phyloP scores from a whole-genome alignment of 2,329 filamentous ascomycete species.

The Atkinsonella texensis region DNA sequence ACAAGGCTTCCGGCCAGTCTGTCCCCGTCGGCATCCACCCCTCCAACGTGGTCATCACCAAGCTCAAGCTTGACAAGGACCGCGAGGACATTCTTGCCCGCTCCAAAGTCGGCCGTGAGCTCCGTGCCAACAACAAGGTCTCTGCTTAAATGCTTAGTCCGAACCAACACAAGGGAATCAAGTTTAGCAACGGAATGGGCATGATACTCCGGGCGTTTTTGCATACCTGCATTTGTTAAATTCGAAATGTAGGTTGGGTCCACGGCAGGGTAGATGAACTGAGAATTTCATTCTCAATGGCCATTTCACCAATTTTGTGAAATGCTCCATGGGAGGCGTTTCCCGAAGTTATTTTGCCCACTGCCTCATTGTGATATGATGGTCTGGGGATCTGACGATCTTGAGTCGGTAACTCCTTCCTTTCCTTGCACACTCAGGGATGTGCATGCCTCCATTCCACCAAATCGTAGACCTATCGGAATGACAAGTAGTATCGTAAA shows the following conservation, averaged over 20 bases:
- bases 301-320: constrained; percentile 58
- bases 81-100: constrained; percentile 79
- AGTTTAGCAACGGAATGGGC: constrained; percentile 7
- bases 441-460: neutral
- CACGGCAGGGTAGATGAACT: constrained; percentile 30
- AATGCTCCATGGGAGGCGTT: constrained; percentile 64
- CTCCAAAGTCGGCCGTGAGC: constrained; percentile 70
- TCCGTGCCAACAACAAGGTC: constrained; percentile 59
- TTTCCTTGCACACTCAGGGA: constrained; percentile 4
- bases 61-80: constrained; percentile 97
- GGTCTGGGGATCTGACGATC: neutral
- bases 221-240: constrained; percentile 8
- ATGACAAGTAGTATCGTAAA: neutral
- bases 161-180: constrained; percentile 10
- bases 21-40: constrained; percentile 91
- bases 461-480: constrained; percentile 10
- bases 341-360: constrained; percentile 47
- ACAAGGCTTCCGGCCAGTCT: constrained; percentile 95
- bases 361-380: constrained; percentile 3
- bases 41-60: constrained; percentile 96
- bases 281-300: constrained; percentile 50
- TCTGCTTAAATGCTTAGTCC: constrained; percentile 32
- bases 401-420: neutral
- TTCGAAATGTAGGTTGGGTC: constrained; percentile 15
- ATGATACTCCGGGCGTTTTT: constrained; percentile 26